phyloP scores from a whole-genome alignment of 768 basidiomycete genomes.

The Calocybe cyanea region DNA sequence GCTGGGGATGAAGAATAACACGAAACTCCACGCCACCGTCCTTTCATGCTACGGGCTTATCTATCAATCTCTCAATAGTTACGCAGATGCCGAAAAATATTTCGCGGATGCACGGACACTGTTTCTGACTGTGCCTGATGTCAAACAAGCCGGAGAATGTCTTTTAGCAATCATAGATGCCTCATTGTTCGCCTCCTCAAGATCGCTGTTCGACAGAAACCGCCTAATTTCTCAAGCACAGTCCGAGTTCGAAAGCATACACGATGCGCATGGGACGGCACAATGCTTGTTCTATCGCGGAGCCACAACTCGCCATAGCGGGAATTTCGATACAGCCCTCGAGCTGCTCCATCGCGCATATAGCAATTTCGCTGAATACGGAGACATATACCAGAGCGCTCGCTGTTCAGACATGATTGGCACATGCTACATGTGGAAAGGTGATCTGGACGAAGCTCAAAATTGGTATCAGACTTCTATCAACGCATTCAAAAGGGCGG shows the following conservation, averaged over 20 bases:
- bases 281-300: neutral
- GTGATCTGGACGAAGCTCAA: too few species aligned
- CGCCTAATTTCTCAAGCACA: neutral
- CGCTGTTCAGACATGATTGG: too few species aligned
- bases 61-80: neutral
- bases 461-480: too few species aligned
- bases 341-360: neutral
- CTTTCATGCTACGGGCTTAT: neutral
- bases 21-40: conserved; percentile 1
- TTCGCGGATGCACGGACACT: neutral
- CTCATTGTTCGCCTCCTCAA: neutral
- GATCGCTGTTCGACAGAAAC: neutral
- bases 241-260: neutral
- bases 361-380: too few species aligned
- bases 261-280: neutral
- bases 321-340: neutral
- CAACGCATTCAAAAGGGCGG: too few species aligned
- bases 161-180: neutral
- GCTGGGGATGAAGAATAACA: neutral
- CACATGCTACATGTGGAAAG: too few species aligned
- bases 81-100: neutral
- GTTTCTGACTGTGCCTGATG: neutral
- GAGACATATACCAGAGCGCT: too few species aligned
- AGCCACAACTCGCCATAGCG: neutral
- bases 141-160: neutral